Base-by-base conservation (phyloP, 352 stramenopile genomes). In the Nothophytophthora sp. region DNA sequence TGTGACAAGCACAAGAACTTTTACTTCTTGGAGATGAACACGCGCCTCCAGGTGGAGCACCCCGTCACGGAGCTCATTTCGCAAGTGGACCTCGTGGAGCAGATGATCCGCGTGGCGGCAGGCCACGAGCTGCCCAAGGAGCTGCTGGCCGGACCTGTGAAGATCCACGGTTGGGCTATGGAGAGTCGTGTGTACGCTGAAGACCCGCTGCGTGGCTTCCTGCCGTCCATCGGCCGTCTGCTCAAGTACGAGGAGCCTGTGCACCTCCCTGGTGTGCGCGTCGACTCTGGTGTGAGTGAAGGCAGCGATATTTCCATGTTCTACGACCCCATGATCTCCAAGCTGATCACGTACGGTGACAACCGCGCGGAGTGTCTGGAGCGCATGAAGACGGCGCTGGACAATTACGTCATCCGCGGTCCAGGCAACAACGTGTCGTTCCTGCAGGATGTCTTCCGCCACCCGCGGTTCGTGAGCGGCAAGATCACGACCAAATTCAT, bases 1-100 rank as follows among this genome's bases (percentile, higher is more conserved):
- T 96, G 90, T 41, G 96, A 98, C 55, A 93, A 96, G 45, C 56
- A 98, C 70, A 88, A 98, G 63, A 97, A 98, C 65, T 99, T 99
- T 63, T 99, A 98, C 63, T 99, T 99, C 57, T 69, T 99, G 13
- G 97, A 99, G 76, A 99, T 99, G 96, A 99, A 98, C 73, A 99
- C 96, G 22, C 80, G 91, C 23, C 65, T 97, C 18, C 86, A 92
- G 56, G 82, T 98, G 7, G 96, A 99, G 50, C 96, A 99, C 76
- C 96, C 96, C 1, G 86, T 99, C 10, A 99, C 96, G 1, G 96
- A 99, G 73, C 74, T 94, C 35, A 95, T 99, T 20, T 90, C 87
- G 27, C 73, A 86, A 5, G 73, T 97, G 29, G 96, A 99, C 65
- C 72, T 99, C 8, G 96, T 99, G 22, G 88, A 98, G 62, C 90